phyloP scores from a whole-genome alignment of 768 basidiomycete species.

The Panus rudis region DNA sequence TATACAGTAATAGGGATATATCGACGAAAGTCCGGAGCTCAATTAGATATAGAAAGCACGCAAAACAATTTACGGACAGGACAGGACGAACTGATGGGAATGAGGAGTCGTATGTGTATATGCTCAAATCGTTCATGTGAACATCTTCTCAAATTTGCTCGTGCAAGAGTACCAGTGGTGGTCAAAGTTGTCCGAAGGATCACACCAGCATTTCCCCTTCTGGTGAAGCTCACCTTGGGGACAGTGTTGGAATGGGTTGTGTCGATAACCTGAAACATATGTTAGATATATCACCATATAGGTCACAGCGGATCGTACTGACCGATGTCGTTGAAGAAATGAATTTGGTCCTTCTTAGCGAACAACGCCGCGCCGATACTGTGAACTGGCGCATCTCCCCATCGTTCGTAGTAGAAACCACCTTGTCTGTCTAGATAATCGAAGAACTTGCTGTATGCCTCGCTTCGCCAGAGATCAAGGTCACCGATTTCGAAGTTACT shows the following conservation, averaged over 20 bases:
- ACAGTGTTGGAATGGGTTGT: constrained; percentile 94
- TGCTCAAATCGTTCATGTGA: no score
- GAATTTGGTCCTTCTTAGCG: constrained; percentile 81
- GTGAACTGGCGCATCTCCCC: constrained; percentile 87
- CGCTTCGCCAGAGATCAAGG: constrained; percentile 49
- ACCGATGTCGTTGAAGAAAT: constrained; percentile 92
- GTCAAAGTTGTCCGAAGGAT: constrained; percentile 67
- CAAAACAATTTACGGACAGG: neutral
- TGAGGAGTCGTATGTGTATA: neutral
- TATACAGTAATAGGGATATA: neutral
- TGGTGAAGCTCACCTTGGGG: constrained; percentile 69
- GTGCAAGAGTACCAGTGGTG: constrained; percentile 88
- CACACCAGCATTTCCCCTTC: constrained; percentile 84
- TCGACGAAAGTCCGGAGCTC: neutral
- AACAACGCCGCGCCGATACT: constrained; percentile 86
- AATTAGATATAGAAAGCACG: neutral
- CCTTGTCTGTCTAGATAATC: constrained; percentile 47
- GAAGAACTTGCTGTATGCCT: constrained; percentile 53
- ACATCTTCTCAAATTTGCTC: constrained; percentile 63
- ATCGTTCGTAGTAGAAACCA: constrained; percentile 67
- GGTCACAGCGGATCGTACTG: constrained; percentile 16
- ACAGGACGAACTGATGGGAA: neutral
- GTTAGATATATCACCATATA: neutral
- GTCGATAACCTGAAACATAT: constrained; percentile 54
- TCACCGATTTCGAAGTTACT: constrained; percentile 60